A percentile compares a stretch with the other conserved stretches of the same genome.
phyloP scores from a whole-genome alignment of 148 eudicot genomes.

The Amaranthus cruentus region DNA sequence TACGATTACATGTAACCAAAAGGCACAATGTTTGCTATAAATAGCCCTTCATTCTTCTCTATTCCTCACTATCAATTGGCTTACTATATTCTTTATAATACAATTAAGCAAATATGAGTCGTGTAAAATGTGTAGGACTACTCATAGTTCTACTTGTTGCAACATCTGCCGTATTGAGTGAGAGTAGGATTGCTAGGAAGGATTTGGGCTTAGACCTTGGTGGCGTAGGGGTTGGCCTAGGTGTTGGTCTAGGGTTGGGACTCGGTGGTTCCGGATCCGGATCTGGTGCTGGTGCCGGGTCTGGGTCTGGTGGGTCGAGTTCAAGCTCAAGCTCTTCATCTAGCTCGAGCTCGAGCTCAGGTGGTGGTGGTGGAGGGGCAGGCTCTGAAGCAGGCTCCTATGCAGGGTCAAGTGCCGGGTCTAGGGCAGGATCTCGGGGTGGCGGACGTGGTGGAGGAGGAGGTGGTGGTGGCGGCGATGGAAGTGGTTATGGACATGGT shows the following conservation, averaged over 20 bases:
- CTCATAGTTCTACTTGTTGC: constrained; percentile 27
- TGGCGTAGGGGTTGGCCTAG: constrained; percentile 36
- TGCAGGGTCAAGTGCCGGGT: constrained; percentile 57
- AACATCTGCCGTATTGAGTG: constrained; percentile 22
- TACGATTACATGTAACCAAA: neutral
- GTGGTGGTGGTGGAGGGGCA: constrained; percentile 45
- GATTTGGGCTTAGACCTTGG: constrained; percentile 66
- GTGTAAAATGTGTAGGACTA: constrained; percentile 20
- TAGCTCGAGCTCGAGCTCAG: constrained; percentile 36
- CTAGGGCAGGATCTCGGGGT: constrained; percentile 22
- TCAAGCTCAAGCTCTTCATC: constrained; percentile 36
- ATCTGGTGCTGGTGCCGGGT: constrained; percentile 35
- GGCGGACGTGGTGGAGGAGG: constrained; percentile 16
- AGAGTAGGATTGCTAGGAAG: constrained; percentile 57
- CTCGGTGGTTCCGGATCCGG: constrained; percentile 29
- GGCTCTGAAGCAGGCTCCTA: constrained; percentile 62
- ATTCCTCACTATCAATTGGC: constrained; percentile 6
- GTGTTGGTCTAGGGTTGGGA: constrained; percentile 42
- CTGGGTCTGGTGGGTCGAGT: constrained; percentile 25
- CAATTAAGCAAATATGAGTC: constrained; percentile 22
- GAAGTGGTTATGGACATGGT: constrained; percentile 20
- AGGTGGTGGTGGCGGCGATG: constrained; percentile 21
- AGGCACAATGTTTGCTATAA: constrained; percentile 10
- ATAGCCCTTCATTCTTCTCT: constrained; percentile 13
- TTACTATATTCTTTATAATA: neutral